Evolutionary conservation across 2,329 filamentous ascomycete species (phyloP).

Genomic region (Mollisiaceae sp.): DNA sequence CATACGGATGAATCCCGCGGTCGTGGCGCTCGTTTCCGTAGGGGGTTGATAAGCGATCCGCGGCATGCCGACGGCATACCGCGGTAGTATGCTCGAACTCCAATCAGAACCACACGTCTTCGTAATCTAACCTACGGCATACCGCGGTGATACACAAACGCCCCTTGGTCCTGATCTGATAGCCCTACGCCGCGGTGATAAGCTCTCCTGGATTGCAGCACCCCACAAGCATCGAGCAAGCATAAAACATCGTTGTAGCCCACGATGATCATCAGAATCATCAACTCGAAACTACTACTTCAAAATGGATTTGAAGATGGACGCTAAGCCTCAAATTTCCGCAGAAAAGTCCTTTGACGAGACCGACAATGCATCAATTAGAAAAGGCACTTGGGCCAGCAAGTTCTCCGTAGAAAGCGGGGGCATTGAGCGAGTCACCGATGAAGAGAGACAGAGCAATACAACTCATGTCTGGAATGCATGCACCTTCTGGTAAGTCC

Average conservation of each 20-base stretch:
- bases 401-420: constrained; percentile 19
- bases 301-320: constrained; percentile 14
- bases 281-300: constrained; percentile 11
- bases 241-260: constrained; percentile 18
- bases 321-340: constrained; percentile 8
- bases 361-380: constrained; percentile 8
- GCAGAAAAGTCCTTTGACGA: constrained; percentile 10
- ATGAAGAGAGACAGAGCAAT: constrained; percentile 20
- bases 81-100: neutral
- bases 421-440: constrained; percentile 22
- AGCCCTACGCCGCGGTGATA: constrained; percentile 11
- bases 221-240: neutral
- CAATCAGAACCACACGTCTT: neutral
- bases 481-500: constrained; percentile 20
- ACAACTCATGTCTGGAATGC: constrained; percentile 24
- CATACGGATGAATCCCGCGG: neutral
- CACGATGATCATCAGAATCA: constrained; percentile 11
- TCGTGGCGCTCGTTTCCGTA: neutral
- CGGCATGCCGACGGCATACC: constrained; percentile 15
- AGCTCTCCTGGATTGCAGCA: constrained; percentile 7
- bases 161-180: neutral
- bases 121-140: constrained; percentile 22
- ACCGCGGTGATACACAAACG: constrained; percentile 16
- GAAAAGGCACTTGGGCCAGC: constrained; percentile 16
- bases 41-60: constrained; percentile 10